Conservation (phyloP, 2,329 filamentous ascomycete species). For the Didymella lethalis region DNA sequence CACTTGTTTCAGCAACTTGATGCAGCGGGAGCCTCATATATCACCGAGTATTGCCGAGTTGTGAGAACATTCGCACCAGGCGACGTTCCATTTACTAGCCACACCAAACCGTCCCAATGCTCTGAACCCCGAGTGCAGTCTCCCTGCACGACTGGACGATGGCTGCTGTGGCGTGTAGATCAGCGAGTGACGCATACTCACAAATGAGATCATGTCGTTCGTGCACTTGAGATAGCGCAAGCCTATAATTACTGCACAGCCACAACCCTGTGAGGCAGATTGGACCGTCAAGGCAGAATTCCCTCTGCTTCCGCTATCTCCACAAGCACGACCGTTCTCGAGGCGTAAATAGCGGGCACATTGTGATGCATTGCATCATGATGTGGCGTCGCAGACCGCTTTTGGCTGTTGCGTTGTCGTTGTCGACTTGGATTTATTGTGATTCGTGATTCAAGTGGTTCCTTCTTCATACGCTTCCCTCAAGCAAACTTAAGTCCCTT, state of each 20-base stretch:
- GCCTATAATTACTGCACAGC: constrained; percentile 29
- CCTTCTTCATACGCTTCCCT: background rate
- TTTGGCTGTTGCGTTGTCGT: background rate
- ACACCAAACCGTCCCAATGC: background rate
- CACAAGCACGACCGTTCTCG: constrained; percentile 10
- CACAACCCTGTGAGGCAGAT: constrained; percentile 36
- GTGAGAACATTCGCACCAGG: constrained; percentile 1
- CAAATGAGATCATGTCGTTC: constrained; percentile 19
- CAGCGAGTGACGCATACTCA: constrained; percentile 18
- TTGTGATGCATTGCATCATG: constrained; percentile 6
- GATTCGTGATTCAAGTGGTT: background rate
- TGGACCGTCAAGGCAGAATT: constrained; percentile 33
- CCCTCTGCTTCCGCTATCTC: constrained; percentile 14
- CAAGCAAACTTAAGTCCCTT: constrained; percentile 52
- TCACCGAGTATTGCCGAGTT: constrained; percentile 9
- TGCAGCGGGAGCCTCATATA: constrained; percentile 2
- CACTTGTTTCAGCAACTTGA: constrained; percentile 2
- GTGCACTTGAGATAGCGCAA: constrained; percentile 2
- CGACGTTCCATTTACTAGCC: background rate
- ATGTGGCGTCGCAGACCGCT: constrained; percentile 2
- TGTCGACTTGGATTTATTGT: background rate
- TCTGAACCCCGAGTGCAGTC: background rate
- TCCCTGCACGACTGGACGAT: constrained; percentile 6
- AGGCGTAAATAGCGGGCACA: constrained; percentile 5
- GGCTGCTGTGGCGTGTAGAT: constrained; percentile 20